These are phyloP conservation scores for Eucalyptus pauciflora DNA, from an alignment of 345 rosid species.

Conservation along the genomic window DNA sequence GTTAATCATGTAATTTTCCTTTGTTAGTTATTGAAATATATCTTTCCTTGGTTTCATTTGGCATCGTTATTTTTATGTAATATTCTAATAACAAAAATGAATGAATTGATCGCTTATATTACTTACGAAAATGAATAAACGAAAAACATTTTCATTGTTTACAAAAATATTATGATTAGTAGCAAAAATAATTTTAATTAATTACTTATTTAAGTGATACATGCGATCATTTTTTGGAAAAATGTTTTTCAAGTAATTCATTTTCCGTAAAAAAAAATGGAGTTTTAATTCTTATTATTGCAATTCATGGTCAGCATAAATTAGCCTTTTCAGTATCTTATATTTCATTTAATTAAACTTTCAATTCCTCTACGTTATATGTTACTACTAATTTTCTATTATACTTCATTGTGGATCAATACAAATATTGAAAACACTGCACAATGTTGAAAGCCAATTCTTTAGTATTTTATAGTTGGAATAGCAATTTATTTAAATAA, in stretches of 20 bases:
- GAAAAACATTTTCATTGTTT: too few species aligned
- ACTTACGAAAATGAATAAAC: too few species aligned
- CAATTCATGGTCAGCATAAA: not conserved
- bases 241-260: too few species aligned
- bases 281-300: not conserved
- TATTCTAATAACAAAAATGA: not conserved
- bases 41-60: not conserved
- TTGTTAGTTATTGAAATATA: not conserved
- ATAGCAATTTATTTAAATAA: not conserved
- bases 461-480: not conserved
- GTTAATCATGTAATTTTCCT: not conserved
- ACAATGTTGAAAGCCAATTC: not conserved
- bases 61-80: not conserved
- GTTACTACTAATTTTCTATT: not conserved
- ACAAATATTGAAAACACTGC: not conserved
- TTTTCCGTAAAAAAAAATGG: too few species aligned
- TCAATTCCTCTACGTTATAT: not conserved
- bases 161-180: too few species aligned
- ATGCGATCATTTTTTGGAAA: not conserved
- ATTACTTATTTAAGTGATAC: too few species aligned
- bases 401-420: not conserved
- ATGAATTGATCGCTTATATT: too few species aligned
- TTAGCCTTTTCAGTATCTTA: not conserved
- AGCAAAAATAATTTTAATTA: too few species aligned
- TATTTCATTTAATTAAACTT: not conserved